These are phyloP conservation scores for Scortechinia acanthostroma DNA, from an alignment of 2,329 filamentous ascomycete genomes.

Conservation along the genomic window DNA sequence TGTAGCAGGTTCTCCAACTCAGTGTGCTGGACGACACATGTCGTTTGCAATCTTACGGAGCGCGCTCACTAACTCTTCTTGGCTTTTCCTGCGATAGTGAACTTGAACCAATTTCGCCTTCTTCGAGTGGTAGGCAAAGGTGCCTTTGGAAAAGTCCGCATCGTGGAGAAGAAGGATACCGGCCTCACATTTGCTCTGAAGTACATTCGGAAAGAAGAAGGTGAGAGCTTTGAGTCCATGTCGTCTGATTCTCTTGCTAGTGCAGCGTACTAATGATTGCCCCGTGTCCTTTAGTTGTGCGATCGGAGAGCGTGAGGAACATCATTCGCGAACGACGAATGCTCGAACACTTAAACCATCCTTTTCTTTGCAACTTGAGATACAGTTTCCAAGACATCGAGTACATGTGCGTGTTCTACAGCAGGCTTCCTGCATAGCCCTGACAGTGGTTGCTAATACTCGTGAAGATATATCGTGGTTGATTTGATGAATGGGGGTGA, in stretches of 20 bases:
- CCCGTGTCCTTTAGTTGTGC: slow-evolving; percentile 45
- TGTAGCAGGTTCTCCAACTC: too few relatives aligned
- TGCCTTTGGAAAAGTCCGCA: slow-evolving; percentile 96
- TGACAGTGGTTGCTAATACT: not conserved
- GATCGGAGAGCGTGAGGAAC: slow-evolving; percentile 70
- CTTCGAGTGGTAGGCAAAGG: slow-evolving; percentile 93
- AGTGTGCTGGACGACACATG: too few relatives aligned
- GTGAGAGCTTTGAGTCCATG: slow-evolving; percentile 33
- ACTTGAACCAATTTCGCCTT: slow-evolving; percentile 93
- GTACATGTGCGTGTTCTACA: slow-evolving; percentile 54
- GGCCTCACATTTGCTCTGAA: slow-evolving; percentile 90
- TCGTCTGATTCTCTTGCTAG: not conserved
- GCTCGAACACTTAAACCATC: slow-evolving; percentile 71
- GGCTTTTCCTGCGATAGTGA: too few relatives aligned
- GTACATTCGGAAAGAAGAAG: slow-evolving; percentile 98
- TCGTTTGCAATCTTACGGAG: too few relatives aligned
- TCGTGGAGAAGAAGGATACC: slow-evolving; percentile 95
- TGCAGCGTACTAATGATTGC: too few relatives aligned
- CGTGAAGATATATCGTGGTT: slow-evolving; percentile 65
- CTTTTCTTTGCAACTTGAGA: slow-evolving; percentile 70
- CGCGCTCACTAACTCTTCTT: too few relatives aligned
- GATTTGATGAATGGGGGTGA: slow-evolving; percentile 74
- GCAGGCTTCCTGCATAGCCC: not conserved
- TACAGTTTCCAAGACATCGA: slow-evolving; percentile 77
- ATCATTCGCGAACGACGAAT: slow-evolving; percentile 71